Evolutionary conservation across 1,139 yeast genomes (phyloP), one percentile per base, ranked within the genome.

Genomic region (Debaryomyces singareniensis): DNA sequence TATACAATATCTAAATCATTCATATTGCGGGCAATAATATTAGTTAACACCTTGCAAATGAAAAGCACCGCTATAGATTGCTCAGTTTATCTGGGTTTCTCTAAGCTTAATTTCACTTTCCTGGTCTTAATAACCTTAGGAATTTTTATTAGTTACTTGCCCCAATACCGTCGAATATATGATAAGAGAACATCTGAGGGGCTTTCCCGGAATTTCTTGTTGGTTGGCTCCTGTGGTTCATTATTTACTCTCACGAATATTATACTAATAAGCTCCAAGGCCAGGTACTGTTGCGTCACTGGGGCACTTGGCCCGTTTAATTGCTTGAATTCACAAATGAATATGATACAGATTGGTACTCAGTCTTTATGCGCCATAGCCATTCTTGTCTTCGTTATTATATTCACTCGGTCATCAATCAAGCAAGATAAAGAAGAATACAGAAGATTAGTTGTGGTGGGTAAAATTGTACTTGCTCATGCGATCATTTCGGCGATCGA

Each of bases 191-290:
- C 87, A 5, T 78, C 91, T 4, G 91, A 84, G 47, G 96, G 96
- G 3, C 60, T 86, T 16, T 80, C 91, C 2, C 83, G 89, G 6
- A 68, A 72, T 44, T 86, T 79, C 47, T 60, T 86, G 29, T 58
- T 85, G 10, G 64, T 86, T 24, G 93, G 94, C 3, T 76, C 85
- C 10, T 58, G 79, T 15, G 80, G 93, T 2, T 82, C 89, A 2
- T 58, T 78, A 10, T 75, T 81, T 42, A 79, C 94, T 0, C 54
- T 80, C 27, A 66, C 83, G 18, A 86, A 86, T 45, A 72, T 86
- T 32, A 54, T 78, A 5, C 54, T 85, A 26, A 64, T 84, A 7
- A 73, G 84, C 9, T 57, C 68, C 6, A 57, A 65, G 0, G 81
- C 80, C 1, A 47, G 80, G 26, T 46, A 57, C 5, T 78, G 84